Evolutionary conservation across 2,329 filamentous ascomycete species (phyloP), one percentile per base, ranked within the genome.

Genomic region (Berkeleyomyces basicola): DNA sequence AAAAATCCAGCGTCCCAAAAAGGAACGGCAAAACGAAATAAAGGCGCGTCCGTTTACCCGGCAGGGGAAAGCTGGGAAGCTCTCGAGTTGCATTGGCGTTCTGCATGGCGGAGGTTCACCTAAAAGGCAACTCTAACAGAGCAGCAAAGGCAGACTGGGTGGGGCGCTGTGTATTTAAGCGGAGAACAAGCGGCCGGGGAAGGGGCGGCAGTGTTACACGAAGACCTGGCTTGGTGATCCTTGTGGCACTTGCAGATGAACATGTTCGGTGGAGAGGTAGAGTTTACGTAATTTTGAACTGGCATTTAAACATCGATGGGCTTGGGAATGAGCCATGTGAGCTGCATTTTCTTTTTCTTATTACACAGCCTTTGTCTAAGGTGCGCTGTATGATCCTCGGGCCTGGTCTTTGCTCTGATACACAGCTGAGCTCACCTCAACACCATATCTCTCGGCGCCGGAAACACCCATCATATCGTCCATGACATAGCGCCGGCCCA

Each of bases 381-480:
- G 10, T 14, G 7, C 10, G 1, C 49, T 55, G n/a, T 37, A 37
- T 7, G 36, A 3, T 10, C 3, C 49, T 23, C 49, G 49, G 31
- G 14, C 33, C 31, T 55, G 33, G 49, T 11, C 4, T 14, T 55
- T 55, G 49, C 49, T 55, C 36, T 55, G 33, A 44, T 63, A 46
- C 9, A 42, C 62, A 2, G 47, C 47, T 36, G 46, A 55, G n/a
- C 58, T 42, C 33, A 60, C 57, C 33, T 64, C 63, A 37, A 64
- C 59, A 1, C 63, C 63, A 46, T 49, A 61, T 16, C 59, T 53
- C 44, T 59, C 44, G 4, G 43, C 53, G n/a, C 31, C 33, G 10
- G 63, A 64, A 6, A 64, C 53, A 7, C 63, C 63, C 7, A 53
- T 23, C 49, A 59, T 64, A 10, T 58, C 36, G 2, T 51, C 59